Evolutionary conservation across 768 basidiomycete species (phyloP).

Genomic region (Aureoboletus auriporus): DNA sequence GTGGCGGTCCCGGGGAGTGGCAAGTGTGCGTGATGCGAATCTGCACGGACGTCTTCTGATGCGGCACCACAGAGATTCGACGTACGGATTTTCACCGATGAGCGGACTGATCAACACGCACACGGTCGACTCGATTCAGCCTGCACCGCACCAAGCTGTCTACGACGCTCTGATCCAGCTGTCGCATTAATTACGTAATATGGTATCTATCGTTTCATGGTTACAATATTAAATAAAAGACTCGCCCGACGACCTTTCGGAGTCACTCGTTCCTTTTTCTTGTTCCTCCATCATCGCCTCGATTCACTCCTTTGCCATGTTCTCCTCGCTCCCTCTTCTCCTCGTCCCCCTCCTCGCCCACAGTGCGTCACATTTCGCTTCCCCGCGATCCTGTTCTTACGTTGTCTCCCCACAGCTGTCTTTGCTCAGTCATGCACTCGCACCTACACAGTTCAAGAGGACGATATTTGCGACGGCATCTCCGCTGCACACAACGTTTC

Average conservation of each 20-base stretch:
- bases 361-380: constrained; percentile 27
- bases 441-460: constrained; percentile 52
- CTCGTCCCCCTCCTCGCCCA: constrained; percentile 44
- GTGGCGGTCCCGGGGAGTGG: constrained; percentile 63
- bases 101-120: constrained; percentile 65
- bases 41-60: background rate
- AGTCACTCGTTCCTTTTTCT: background rate
- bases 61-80: constrained; percentile 48
- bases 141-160: constrained; percentile 68
- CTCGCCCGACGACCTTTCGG: background rate
- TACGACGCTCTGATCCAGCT: constrained; percentile 52
- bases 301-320: constrained; percentile 31
- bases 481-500: constrained; percentile 60
- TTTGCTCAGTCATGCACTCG: constrained; percentile 46
- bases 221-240: no score
- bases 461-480: constrained; percentile 71
- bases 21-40: constrained; percentile 49
- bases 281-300: constrained; percentile 6
- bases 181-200: constrained; percentile 11
- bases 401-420: constrained; percentile 13
- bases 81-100: constrained; percentile 67
- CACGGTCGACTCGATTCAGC: constrained; percentile 70
- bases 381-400: constrained; percentile 1
- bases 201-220: no score
- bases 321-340: constrained; percentile 37